These are phyloP conservation scores for Kernera saxatilis DNA, from an alignment of 345 rosid genomes.

Conservation along the genomic window DNA sequence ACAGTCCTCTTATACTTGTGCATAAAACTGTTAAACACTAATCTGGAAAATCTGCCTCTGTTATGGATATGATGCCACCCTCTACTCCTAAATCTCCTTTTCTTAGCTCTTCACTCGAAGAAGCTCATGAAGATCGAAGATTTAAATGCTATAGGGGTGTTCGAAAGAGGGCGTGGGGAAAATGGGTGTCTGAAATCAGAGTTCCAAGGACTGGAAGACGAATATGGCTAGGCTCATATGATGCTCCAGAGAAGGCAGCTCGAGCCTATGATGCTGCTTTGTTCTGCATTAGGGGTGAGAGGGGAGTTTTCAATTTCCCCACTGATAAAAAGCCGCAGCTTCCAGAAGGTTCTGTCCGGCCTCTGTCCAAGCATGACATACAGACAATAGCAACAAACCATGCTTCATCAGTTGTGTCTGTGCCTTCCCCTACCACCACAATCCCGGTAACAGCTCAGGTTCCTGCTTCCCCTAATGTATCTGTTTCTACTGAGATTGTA, in stretches of 20 bases:
- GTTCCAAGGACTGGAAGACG: conserved; percentile 39
- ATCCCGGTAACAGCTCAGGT: conserved; percentile 12
- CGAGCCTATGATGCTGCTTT: conserved; percentile 46
- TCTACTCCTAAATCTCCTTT: conserved; percentile 21
- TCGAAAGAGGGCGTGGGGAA: conserved; percentile 38
- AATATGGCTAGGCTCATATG: conserved; percentile 51
- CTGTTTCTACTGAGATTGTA: conserved; percentile 15
- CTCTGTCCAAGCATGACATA: conserved; percentile 31
- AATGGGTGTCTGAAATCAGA: conserved; percentile 46
- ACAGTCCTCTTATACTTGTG: conserved; percentile 6
- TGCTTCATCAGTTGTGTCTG: conserved; percentile 28
- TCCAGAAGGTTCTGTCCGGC: conserved; percentile 28
- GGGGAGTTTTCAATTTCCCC: conserved; percentile 39
- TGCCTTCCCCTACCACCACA: conserved; percentile 17
- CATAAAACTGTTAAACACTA: conserved; percentile 16
- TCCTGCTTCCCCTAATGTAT: conserved; percentile 19
- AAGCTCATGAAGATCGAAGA: conserved; percentile 12
- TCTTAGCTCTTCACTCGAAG: conserved; percentile 21
- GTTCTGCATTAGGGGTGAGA: conserved; percentile 38
- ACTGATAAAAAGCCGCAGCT: conserved; percentile 33
- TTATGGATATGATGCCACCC: conserved; percentile 18
- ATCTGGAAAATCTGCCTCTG: neutral
- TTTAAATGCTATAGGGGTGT: conserved; percentile 38
- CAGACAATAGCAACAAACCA: conserved; percentile 28
- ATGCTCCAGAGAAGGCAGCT: conserved; percentile 46